phyloP scores from a whole-genome alignment of 2,329 filamentous ascomycete genomes.

The Scedosporium apiospermum region DNA sequence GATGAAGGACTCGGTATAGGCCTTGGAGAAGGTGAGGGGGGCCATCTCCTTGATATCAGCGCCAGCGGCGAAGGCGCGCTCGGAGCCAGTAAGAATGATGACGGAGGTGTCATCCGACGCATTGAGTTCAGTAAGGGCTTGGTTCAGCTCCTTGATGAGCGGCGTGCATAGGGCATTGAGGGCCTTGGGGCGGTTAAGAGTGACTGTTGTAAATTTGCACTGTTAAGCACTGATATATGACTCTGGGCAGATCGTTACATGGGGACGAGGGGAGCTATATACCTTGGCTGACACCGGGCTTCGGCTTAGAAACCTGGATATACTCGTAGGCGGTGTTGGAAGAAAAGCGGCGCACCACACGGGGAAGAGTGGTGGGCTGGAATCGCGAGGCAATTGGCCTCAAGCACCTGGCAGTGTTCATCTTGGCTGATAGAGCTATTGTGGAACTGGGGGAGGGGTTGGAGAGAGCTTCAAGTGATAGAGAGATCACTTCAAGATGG shows the following conservation, averaged over 20 bases:
- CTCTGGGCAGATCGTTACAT: not conserved
- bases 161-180: conserved; percentile 90
- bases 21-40: conserved; percentile 75
- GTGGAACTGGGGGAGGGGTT: not conserved
- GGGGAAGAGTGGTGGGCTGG: conserved; percentile 46
- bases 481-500: not conserved
- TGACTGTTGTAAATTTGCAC: conserved; percentile 47
- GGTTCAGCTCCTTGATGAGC: conserved; percentile 82
- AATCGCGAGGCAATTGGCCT: conserved; percentile 34
- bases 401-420: conserved; percentile 5
- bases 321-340: conserved; percentile 59
- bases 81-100: conserved; percentile 79
- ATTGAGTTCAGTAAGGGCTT: conserved; percentile 64
- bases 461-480: not conserved
- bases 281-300: conserved; percentile 88
- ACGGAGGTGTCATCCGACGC: conserved; percentile 58
- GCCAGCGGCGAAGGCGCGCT: conserved; percentile 87
- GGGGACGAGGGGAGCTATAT: conserved; percentile 13
- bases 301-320: conserved; percentile 72
- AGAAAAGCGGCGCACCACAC: conserved; percentile 42
- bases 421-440: not conserved
- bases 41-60: conserved; percentile 99
- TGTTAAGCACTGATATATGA: not conserved
- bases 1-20: conserved; percentile 88
- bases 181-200: conserved; percentile 87